Percentiles rank a stretch among this genome's conserved stretches.
Evolutionary conservation across 192 early-diverging fungal species (phyloP).

Genomic region (Backusella parvicylindrica): DNA sequence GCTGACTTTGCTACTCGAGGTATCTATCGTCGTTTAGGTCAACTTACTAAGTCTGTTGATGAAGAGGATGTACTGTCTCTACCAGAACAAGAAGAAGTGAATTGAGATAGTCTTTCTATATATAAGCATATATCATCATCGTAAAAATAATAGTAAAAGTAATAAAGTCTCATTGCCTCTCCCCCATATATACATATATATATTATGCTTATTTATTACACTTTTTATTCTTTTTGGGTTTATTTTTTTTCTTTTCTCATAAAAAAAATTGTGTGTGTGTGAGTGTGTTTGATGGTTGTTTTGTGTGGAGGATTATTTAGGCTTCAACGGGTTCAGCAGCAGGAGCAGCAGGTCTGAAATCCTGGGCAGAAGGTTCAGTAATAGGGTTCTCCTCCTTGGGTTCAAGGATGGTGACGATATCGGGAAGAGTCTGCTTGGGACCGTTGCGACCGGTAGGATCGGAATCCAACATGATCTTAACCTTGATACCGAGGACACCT

Average conservation of each 20-base stretch:
- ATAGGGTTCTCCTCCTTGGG: conserved; percentile 84
- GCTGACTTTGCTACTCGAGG: conserved; percentile 35
- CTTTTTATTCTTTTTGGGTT: background rate
- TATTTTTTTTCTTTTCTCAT: background rate
- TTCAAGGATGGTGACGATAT: conserved; percentile 91
- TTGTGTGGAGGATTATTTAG: background rate
- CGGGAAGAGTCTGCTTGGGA: conserved; percentile 95
- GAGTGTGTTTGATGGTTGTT: background rate
- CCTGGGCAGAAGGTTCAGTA: conserved; percentile 66
- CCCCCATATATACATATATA: background rate
- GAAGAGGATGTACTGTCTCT: conserved; percentile 31
- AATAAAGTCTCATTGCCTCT: background rate
- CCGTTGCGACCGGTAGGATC: conserved; percentile 93
- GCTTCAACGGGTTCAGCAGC: conserved; percentile 18
- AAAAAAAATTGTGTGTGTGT: background rate
- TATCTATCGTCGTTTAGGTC: conserved; percentile 26
- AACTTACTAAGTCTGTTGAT: conserved; percentile 18
- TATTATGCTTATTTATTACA: background rate
- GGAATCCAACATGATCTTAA: conserved; percentile 98
- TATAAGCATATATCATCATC: background rate
- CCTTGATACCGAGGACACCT: conserved; percentile 99
- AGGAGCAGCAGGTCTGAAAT: conserved; percentile 37
- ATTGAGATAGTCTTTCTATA: background rate
- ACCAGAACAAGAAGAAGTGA: background rate
- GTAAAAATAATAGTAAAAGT: no score